A percentile compares a stretch with the other conserved stretches of the same genome.
These are phyloP conservation scores for Haplosporangium gracile DNA, from an alignment of 192 early-diverging fungal species.

Conservation along the genomic window DNA sequence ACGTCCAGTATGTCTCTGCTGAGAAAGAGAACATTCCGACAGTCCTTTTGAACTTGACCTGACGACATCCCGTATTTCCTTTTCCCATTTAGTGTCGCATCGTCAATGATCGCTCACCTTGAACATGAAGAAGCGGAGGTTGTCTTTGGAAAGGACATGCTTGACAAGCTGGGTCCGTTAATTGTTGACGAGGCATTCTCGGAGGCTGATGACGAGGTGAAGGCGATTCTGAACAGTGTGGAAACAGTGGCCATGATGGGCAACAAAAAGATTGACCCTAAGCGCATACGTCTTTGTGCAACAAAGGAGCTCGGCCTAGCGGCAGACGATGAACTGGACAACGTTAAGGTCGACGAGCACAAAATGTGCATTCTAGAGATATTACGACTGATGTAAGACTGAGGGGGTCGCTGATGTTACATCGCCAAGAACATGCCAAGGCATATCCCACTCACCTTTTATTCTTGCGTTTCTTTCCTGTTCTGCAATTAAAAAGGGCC, in stretches of 20 bases:
- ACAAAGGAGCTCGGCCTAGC: constrained; percentile 6
- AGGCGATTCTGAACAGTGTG: constrained; percentile 8
- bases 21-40: constrained; percentile 1
- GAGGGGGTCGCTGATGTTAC: neutral
- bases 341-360: neutral
- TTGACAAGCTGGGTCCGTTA: neutral
- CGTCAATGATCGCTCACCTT: constrained; percentile 18
- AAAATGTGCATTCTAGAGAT: constrained; percentile 7
- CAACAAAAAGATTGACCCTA: constrained; percentile 1
- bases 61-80: neutral
- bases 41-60: constrained; percentile 8
- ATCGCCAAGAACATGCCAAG: neutral
- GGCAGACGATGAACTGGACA: neutral
- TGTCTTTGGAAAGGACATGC: constrained; percentile 5
- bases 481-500: constrained; percentile 10
- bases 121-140: neutral
- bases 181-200: constrained; percentile 17
- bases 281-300: constrained; percentile 4
- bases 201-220: constrained; percentile 10
- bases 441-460: neutral
- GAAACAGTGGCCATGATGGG: neutral
- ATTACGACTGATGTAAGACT: constrained; percentile 8
- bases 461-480: neutral
- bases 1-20: constrained; percentile 13
- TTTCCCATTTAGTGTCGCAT: constrained; percentile 6